Evolutionary conservation across 2,329 filamentous ascomycete species (phyloP), one percentile per base, ranked within the genome.

Genomic region (Colletotrichum sp.): DNA sequence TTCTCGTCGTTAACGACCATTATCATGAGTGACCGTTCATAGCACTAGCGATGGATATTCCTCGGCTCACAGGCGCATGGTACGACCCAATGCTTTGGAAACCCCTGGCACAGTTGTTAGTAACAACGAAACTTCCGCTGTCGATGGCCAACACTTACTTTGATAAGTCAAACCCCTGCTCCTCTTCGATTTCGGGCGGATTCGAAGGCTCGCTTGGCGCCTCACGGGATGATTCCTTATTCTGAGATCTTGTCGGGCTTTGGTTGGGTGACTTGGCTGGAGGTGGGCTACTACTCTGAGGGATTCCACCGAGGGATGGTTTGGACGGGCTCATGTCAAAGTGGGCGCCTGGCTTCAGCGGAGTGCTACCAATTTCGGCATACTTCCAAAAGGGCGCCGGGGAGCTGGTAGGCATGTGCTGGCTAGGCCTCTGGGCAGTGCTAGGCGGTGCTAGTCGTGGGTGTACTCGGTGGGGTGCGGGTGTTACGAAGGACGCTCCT

Each of bases 301-400:
- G 86, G 34, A 85, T 72, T 9, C 77, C 77, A 33, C 82, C 82
- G 27, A 82, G 79, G 8, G 68, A 74, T 18, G 81, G 79, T 79
- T 92, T 92, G 9, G 87, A 88, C 3, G 91, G 91, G 78, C 91
- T 93, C 54, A 88, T 80, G 74, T 93, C 91, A 70, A 90, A 91
- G 6, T 84, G 82, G 1, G 82, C 78, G 6, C 83, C 78, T 16
- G 86, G 83, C 77, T 87, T 86, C 67, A 94, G 85, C 3, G 94
- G 94, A 3, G 94, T 96, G 82, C 92, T 94, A 31, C 90, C 90
- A 73, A 95, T 90, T 76, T 95, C 93, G 54, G 93, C 92, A 82
- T 94, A 97, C 82, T 94, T 95, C 95, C 95, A 97, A 82, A 97
- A 97, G 0, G 94, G 94, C 1, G 95, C 95, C 0, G 95, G 95